A percentile compares a stretch with the other conserved stretches of the same genome.
These are phyloP conservation scores for Zoysia pacifica DNA, from an alignment of 176 grass and related monocot species.

Conservation along the genomic window DNA sequence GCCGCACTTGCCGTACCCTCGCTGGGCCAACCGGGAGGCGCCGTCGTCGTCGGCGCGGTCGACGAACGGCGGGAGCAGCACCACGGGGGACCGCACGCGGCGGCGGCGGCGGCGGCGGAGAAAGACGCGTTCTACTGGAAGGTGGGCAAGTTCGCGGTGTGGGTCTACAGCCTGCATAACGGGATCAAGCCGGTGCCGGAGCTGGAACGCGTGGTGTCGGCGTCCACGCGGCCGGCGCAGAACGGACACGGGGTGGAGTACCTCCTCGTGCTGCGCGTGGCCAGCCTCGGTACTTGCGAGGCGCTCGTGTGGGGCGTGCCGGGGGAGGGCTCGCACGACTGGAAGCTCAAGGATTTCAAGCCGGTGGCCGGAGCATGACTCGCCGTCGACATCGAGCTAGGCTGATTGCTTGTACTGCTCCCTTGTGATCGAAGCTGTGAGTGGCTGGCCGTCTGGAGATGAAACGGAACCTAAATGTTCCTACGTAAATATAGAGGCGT, in stretches of 20 bases:
- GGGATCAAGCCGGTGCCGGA: conserved; percentile 12
- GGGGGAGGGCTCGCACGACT: conserved; percentile 5
- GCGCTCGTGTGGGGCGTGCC: conserved; percentile 44
- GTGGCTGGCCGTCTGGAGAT: too few species aligned
- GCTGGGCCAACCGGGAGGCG: neutral
- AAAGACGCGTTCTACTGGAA: neutral
- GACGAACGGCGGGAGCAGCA: neutral
- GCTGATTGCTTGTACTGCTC: too few species aligned
- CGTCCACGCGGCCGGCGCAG: neutral
- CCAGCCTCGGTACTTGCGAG: conserved; percentile 23
- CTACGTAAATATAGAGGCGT: too few species aligned
- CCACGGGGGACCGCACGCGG: too few species aligned
- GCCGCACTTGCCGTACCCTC: neutral
- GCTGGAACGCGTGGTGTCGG: conserved; percentile 34
- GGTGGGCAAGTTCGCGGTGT: conserved; percentile 43
- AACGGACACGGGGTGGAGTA: conserved; percentile 19
- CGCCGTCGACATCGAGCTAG: too few species aligned
- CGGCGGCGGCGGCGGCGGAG: too few species aligned
- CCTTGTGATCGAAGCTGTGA: too few species aligned
- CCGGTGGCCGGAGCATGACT: neutral
- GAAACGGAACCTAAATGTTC: too few species aligned
- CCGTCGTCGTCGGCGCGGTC: neutral
- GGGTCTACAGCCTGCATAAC: conserved; percentile 32
- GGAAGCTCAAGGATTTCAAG: conserved; percentile 46
- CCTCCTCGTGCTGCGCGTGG: conserved; percentile 31